These are phyloP conservation scores for Vaccinium macrocarpon DNA, from an alignment of 148 eudicot species.

Conservation along the genomic window DNA sequence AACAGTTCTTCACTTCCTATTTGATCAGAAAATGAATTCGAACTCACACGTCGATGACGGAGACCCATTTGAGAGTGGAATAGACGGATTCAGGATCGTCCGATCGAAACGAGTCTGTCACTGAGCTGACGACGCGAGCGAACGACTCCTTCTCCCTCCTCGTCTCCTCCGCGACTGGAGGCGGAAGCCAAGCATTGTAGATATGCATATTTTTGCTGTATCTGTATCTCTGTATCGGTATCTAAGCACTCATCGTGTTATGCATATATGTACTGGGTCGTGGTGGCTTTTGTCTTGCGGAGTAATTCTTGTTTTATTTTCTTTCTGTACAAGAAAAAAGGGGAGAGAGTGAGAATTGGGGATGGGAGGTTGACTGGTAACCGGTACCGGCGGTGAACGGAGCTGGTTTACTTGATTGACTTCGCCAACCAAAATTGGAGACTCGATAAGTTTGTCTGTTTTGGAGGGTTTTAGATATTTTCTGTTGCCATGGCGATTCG, in stretches of 20 bases:
- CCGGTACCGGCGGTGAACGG: conserved; percentile 20
- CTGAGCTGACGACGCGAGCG: conserved; percentile 50
- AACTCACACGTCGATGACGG: conserved; percentile 81
- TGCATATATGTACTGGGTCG: neutral
- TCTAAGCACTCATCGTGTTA: neutral
- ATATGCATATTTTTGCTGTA: conserved; percentile 57
- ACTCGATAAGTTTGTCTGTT: neutral
- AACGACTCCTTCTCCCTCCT: conserved; percentile 72
- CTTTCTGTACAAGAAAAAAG: conserved; percentile 25
- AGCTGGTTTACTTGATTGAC: neutral
- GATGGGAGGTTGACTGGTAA: conserved; percentile 21
- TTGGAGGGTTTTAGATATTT: neutral
- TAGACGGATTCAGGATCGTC: conserved; percentile 88
- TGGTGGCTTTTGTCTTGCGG: neutral
- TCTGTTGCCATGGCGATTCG: neutral
- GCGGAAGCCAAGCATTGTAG: conserved; percentile 93
- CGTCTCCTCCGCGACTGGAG: conserved; percentile 68
- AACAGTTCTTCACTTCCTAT: neutral
- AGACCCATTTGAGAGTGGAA: conserved; percentile 81
- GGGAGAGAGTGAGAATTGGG: no score
- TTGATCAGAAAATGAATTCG: neutral
- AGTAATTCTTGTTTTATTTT: neutral
- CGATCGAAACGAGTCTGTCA: conserved; percentile 40
- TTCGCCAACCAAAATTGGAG: neutral
- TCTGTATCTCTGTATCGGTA: neutral